Percentiles rank a stretch among this genome's conserved stretches.
Evolutionary conservation across 495 filamentous ascomycete species (phyloP).

Genomic region (Sporormia fimetaria): DNA sequence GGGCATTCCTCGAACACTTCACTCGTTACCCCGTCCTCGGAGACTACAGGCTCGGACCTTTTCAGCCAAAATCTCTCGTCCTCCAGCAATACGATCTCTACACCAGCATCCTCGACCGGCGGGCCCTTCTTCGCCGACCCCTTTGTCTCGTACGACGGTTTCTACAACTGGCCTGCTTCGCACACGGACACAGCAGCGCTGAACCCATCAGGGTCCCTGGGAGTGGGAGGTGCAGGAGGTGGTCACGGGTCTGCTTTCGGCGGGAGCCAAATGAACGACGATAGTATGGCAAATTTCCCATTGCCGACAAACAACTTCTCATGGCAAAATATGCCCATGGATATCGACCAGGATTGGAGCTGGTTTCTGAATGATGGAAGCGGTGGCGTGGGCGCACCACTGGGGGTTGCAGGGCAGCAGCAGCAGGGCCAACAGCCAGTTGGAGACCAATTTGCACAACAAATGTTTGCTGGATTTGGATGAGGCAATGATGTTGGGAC

Average conservation of each 20-base stretch:
- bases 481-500: too few species aligned
- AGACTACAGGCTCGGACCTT: conserved; percentile 2
- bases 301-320: conserved; percentile 21
- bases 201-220: neutral
- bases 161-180: conserved; percentile 22
- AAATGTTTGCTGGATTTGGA: conserved; percentile 11
- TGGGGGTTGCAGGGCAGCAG: neutral
- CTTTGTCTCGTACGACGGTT: conserved; percentile 26
- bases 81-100: conserved; percentile 2
- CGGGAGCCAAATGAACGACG: conserved; percentile 21
- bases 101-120: neutral
- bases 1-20: neutral
- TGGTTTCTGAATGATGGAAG: conserved; percentile 26
- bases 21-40: conserved; percentile 10
- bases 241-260: too few species aligned
- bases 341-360: conserved; percentile 32
- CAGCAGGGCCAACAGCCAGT: neutral
- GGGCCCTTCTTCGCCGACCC: conserved; percentile 17
- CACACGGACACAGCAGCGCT: neutral
- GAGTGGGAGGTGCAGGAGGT: too few species aligned
- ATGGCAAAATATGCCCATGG: conserved; percentile 26
- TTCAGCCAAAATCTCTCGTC: conserved; percentile 2
- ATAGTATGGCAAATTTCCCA: conserved; percentile 19
- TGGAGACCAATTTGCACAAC: conserved; percentile 11
- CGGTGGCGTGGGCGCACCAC: neutral